phyloP scores from a whole-genome alignment of 331 rosid genomes.

The Stylosanthes scabra region DNA sequence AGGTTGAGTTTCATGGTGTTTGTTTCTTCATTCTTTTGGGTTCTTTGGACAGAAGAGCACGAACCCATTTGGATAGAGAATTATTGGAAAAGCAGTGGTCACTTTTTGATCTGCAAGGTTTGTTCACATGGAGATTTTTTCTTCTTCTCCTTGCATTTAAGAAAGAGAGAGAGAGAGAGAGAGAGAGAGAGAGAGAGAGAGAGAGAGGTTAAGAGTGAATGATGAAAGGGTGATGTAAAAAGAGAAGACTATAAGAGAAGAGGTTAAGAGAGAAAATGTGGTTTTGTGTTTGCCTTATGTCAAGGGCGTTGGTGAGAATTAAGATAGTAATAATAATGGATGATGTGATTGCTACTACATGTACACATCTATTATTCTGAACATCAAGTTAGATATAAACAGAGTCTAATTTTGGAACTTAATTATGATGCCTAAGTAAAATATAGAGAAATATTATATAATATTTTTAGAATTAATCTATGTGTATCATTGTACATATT shows the following conservation, averaged over 20 bases:
- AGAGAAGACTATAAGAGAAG: not conserved
- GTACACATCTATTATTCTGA: too few relatives aligned
- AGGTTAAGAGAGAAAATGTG: slow-evolving; percentile 9
- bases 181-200: slow-evolving; percentile 50
- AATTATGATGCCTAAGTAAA: too few relatives aligned
- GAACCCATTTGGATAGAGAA: slow-evolving; percentile 66
- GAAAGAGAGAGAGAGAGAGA: slow-evolving; percentile 30
- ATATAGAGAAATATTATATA: too few relatives aligned
- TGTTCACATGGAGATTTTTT: not conserved
- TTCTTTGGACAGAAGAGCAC: slow-evolving; percentile 62
- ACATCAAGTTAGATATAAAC: too few relatives aligned
- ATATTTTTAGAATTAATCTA: too few relatives aligned
- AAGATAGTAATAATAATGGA: slow-evolving; percentile 15
- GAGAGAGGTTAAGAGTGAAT: slow-evolving; percentile 29
- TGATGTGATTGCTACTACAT: too few relatives aligned
- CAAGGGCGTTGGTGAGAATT: slow-evolving; percentile 42
- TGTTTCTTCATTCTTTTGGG: slow-evolving; percentile 44
- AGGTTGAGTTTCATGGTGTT: slow-evolving; percentile 59
- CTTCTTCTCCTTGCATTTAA: too few relatives aligned
- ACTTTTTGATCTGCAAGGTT: slow-evolving; percentile 39
- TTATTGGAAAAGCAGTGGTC: not conserved
- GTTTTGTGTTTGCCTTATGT: slow-evolving; percentile 67
- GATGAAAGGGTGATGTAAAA: slow-evolving; percentile 12
- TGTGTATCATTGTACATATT: too few relatives aligned
- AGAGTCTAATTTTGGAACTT: too few relatives aligned